Conservation (phyloP, 179 eudicot species). For the Nepenthes alata region DNA sequence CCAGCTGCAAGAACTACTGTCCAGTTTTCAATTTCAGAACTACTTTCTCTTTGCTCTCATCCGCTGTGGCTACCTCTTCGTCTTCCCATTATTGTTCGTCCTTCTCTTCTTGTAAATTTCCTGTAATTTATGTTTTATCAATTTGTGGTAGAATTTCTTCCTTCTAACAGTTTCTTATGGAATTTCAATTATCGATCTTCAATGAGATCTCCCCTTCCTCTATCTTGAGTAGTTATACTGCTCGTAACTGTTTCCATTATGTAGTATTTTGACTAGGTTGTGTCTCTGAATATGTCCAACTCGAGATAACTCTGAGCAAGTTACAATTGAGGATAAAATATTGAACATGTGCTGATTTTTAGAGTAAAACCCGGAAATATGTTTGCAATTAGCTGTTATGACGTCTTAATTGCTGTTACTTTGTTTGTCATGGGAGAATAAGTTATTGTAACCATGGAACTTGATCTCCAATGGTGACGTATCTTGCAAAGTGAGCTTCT, state of each 20-base stretch:
- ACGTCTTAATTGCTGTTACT: too few species aligned
- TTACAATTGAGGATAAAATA: too few species aligned
- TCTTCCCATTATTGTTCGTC: conserved; percentile 27
- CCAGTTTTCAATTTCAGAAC: conserved; percentile 10
- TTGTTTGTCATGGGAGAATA: too few species aligned
- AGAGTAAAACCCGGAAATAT: too few species aligned
- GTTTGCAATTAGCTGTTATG: too few species aligned
- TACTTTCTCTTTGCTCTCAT: conserved; percentile 9
- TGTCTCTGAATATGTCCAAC: neutral
- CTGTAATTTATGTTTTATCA: conserved; percentile 13
- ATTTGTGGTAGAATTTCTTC: neutral
- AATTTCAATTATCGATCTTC: neutral
- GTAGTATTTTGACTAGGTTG: neutral
- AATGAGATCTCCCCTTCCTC: neutral
- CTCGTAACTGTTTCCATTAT: too few species aligned
- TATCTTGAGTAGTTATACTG: too few species aligned
- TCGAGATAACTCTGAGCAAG: too few species aligned
- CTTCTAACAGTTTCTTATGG: neutral
- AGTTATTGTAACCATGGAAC: too few species aligned
- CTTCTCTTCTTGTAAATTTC: conserved; percentile 18
- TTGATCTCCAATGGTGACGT: too few species aligned
- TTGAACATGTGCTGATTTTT: too few species aligned
- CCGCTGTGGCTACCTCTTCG: conserved; percentile 12
- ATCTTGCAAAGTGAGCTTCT: too few species aligned
- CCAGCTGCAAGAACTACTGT: conserved; percentile 2